phyloP scores from a whole-genome alignment of 768 basidiomycete genomes.

The Cystofilobasidium capitatum region DNA sequence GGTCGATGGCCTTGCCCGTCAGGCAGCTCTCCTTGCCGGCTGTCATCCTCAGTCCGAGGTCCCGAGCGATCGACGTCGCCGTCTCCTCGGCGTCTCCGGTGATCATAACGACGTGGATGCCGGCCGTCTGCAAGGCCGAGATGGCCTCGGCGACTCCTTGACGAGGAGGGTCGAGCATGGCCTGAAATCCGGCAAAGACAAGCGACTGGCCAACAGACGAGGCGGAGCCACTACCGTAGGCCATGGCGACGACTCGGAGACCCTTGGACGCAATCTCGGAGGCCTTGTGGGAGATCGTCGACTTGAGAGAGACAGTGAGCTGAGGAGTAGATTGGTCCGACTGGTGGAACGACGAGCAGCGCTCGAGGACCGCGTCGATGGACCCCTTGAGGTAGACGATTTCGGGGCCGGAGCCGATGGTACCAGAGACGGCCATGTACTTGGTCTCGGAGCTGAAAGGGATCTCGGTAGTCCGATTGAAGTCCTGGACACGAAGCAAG shows the following conservation, averaged over 20 bases:
- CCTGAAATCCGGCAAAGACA: slow-evolving; percentile 84
- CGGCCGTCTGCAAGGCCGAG: slow-evolving; percentile 63
- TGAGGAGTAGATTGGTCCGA: slow-evolving; percentile 73
- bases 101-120: slow-evolving; percentile 94
- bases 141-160: slow-evolving; percentile 86
- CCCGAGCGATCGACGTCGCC: slow-evolving; percentile 73
- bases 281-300: slow-evolving; percentile 61
- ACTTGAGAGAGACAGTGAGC: slow-evolving; percentile 59
- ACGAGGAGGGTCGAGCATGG: slow-evolving; percentile 89
- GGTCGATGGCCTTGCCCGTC: slow-evolving; percentile 75
- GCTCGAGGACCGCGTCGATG: slow-evolving; percentile 72
- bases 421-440: slow-evolving; percentile 80
- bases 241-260: slow-evolving; percentile 80
- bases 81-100: slow-evolving; percentile 91
- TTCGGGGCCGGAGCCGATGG: slow-evolving; percentile 52
- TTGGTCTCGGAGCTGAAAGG: slow-evolving; percentile 91
- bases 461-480: slow-evolving; percentile 50
- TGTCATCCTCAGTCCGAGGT: slow-evolving; percentile 72
- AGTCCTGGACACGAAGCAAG: slow-evolving; percentile 31
- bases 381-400: slow-evolving; percentile 87
- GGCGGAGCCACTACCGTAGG: slow-evolving; percentile 58
- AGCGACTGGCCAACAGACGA: slow-evolving; percentile 49
- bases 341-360: slow-evolving; percentile 80
- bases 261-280: slow-evolving; percentile 62
- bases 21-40: slow-evolving; percentile 44